phyloP scores from a whole-genome alignment of 2,329 filamentous ascomycete species.

The Emmonsiellopsis sp. region DNA sequence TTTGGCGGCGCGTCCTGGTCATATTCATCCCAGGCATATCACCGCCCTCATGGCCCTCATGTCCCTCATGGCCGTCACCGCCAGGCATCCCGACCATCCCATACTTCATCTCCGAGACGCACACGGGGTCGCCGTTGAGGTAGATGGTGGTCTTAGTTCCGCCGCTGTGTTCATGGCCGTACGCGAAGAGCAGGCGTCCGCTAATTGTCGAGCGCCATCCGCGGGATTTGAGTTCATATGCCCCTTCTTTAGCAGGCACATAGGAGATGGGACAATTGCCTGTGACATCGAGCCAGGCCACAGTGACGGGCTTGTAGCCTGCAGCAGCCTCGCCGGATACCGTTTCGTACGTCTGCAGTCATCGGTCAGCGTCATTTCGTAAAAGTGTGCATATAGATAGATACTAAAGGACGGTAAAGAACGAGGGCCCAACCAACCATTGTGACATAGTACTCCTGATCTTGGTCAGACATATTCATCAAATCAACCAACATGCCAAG shows the following conservation, averaged over 20 bases:
- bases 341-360: background rate
- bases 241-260: background rate
- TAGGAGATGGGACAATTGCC: background rate
- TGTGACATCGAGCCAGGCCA: background rate
- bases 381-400: too few species aligned
- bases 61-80: too few species aligned
- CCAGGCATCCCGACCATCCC: background rate
- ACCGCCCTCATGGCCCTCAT: too few species aligned
- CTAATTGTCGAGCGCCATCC: background rate
- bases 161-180: background rate
- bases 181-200: background rate
- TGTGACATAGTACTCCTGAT: background rate
- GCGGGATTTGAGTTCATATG: background rate
- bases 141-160: conserved; percentile 1
- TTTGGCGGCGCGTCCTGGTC: background rate
- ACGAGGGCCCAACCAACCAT: background rate
- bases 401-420: too few species aligned
- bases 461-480: background rate
- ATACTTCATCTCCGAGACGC: background rate
- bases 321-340: background rate
- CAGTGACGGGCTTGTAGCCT: background rate
- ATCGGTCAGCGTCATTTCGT: too few species aligned
- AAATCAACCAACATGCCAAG: background rate
- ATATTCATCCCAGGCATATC: background rate
- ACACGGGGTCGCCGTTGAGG: background rate